Percentiles rank a stretch among this genome's conserved stretches.
phyloP scores from a whole-genome alignment of 805 yeast genomes.

The Metschnikowia matae region DNA sequence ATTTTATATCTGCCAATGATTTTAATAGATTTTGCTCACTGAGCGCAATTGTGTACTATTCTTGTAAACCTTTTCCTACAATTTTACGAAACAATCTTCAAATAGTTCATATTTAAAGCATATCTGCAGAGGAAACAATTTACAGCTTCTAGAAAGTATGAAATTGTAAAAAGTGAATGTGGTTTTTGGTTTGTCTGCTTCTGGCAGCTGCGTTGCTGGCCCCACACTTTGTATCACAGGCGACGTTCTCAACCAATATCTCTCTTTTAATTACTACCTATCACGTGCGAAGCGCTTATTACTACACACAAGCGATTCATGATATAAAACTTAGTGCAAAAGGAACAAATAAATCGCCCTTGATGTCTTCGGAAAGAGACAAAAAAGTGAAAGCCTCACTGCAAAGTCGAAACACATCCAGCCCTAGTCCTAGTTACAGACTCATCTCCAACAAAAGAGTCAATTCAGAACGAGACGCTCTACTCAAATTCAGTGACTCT shows the following conservation, averaged over 20 bases:
- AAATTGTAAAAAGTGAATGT: background rate
- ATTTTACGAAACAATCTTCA: no score
- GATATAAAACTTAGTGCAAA: background rate
- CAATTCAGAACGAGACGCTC: conserved; percentile 14
- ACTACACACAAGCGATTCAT: background rate
- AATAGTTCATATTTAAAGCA: no score
- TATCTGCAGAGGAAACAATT: no score
- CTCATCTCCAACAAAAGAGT: conserved; percentile 21
- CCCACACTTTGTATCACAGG: background rate
- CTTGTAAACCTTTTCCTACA: background rate
- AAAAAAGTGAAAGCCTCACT: background rate
- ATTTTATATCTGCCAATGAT: background rate
- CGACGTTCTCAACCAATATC: background rate
- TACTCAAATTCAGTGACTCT: background rate
- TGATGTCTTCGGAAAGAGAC: background rate
- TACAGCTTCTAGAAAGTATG: no score
- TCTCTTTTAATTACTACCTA: background rate
- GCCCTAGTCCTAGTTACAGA: conserved; percentile 13
- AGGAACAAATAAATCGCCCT: background rate
- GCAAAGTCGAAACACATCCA: conserved; percentile 1
- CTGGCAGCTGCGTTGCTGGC: background rate
- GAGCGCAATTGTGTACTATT: background rate
- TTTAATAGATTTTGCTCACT: background rate
- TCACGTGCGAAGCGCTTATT: conserved; percentile 1
- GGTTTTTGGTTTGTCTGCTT: background rate